These are phyloP conservation scores for Penicillium sp. DNA, from an alignment of 2,329 filamentous ascomycete species.

Conservation along the genomic window DNA sequence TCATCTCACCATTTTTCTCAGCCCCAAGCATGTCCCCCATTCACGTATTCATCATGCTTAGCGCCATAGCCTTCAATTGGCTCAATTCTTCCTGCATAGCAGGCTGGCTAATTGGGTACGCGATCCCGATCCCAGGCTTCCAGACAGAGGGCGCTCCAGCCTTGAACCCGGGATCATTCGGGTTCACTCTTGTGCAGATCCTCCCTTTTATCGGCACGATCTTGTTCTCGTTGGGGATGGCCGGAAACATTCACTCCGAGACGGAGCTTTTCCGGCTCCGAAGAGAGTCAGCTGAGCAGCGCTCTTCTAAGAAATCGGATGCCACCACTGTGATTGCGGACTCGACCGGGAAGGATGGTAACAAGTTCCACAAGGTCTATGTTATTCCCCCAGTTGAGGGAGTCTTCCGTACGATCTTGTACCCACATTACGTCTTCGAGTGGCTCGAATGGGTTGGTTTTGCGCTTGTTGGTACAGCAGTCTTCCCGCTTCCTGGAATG, in stretches of 20 bases:
- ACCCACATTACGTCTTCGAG: slow-evolving; percentile 92
- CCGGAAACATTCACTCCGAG: slow-evolving; percentile 85
- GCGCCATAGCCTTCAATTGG: slow-evolving; percentile 73
- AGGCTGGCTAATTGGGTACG: slow-evolving; percentile 80
- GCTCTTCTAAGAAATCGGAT: slow-evolving; percentile 55
- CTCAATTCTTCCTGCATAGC: slow-evolving; percentile 76
- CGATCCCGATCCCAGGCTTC: slow-evolving; percentile 43
- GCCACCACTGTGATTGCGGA: slow-evolving; percentile 14
- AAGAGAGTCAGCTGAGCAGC: slow-evolving; percentile 58
- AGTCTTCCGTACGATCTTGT: slow-evolving; percentile 79
- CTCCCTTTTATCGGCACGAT: slow-evolving; percentile 64
- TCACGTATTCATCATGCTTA: slow-evolving; percentile 65
- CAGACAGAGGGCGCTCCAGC: slow-evolving; percentile 12
- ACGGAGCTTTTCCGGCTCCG: slow-evolving; percentile 86
- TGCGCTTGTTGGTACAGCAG: slow-evolving; percentile 58
- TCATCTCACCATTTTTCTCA: slow-evolving; percentile 74
- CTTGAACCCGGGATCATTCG: slow-evolving; percentile 9
- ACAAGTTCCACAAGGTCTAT: slow-evolving; percentile 76
- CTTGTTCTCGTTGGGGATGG: slow-evolving; percentile 74
- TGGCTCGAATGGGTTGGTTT: slow-evolving; percentile 97
- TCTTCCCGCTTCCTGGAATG: slow-evolving; percentile 27
- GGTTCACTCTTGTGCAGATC: slow-evolving; percentile 14
- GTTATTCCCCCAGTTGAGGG: slow-evolving; percentile 78
- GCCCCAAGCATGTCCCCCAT: slow-evolving; percentile 94
- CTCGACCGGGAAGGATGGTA: slow-evolving; percentile 32